Base-by-base conservation (phyloP, 2,329 filamentous ascomycete species). In the Claviceps sorghi region DNA sequence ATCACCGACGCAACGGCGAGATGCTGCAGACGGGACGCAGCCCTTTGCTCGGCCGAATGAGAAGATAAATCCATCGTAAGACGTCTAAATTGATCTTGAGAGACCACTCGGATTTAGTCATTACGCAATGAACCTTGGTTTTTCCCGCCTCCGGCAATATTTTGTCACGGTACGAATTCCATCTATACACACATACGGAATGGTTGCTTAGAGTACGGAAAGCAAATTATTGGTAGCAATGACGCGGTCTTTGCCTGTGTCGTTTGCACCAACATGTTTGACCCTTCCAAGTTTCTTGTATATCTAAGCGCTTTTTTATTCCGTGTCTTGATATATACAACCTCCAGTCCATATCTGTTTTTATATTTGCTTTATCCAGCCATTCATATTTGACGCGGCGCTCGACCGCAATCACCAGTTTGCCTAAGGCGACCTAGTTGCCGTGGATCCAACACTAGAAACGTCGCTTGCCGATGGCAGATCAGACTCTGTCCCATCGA, bases 401-500 rank as follows among this genome's bases (percentile, higher is more conserved):
- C 19, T 42, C 19, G 4, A 38, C 3, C 3, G 30, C 15, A 22
- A 38, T 44, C 34, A 36, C 34, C 22, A 22, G 19, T 41, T 30
- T 42, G 17, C 22, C n/a, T 13, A 51, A 7, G 49, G 47, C 10
- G 51, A 49, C 32, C 50, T 50, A 29, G 49, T 65, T 7, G 62
- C 57, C 7, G 60, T 64, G 21, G 69, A 71, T 7, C 61, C 64
- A 50, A 69, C 58, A 54, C 68, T 71, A 1, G 64, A 65, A 15
- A 58, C 58, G 30, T 70, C 69, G 53, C 69, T 71, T 11, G 57
- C 59, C 26, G 68, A 70, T 26, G 63, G 62, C 54, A 58, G 55
- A 46, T 70, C 69, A 34, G 67, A 69, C 52, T 66, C 67, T 8
- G 60, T 65, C 19, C 60, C 65, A 4, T 68, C 64, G 19, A 48